Base-by-base conservation (phyloP, 163 green algal genomes). In the Chlamydomonas reinhardtii region DNA sequence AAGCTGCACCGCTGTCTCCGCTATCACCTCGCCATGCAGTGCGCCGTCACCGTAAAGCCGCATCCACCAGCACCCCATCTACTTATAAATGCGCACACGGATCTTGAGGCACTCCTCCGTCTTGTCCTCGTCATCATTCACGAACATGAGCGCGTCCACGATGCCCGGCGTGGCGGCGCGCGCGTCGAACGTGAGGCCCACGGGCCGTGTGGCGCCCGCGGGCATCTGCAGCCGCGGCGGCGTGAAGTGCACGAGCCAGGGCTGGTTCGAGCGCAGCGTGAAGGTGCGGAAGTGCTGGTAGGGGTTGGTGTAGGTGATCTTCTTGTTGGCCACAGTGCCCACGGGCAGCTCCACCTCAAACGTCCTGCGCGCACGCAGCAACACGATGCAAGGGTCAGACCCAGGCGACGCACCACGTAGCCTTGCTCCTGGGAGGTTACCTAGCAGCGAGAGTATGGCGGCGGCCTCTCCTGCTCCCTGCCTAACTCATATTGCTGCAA, bases 301-400 rank as follows among this genome's bases (percentile, higher is more conserved):
- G 29, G 92, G 90, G 88, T 95, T 95, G 76, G 90, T 93, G 90
- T 93, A 95, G 66, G 69, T 93, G 84, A 95, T 95, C 89, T 94
- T 93, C 90, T 93, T 95, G 89, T 95, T 93, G 37, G 85, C 87
- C 73, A 91, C 85, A 0, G 85, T 84, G 34, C 90, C 90, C 39
- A 78, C 88, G 2, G 88, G 87, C 19, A 93, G 54, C 88, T 93
- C 90, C 64, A 93, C 77, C 82, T 93, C 89, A 69, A 92, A 92
- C 4, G 89, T 92, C 43, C 89, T 86, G 76, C 19, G 19, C 5
- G 48, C 9, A 25, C 48, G 9, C 48, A 56, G 39, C 8, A 56
- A 56, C 11, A 17, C 14, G 48, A 56, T 19, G 48, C 14, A 17
- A 9, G 48, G 48, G 48, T 56, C 6, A 54, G 43, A 11, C 6